phyloP scores from a whole-genome alignment of 345 rosid species.

The Camelina sativa region DNA sequence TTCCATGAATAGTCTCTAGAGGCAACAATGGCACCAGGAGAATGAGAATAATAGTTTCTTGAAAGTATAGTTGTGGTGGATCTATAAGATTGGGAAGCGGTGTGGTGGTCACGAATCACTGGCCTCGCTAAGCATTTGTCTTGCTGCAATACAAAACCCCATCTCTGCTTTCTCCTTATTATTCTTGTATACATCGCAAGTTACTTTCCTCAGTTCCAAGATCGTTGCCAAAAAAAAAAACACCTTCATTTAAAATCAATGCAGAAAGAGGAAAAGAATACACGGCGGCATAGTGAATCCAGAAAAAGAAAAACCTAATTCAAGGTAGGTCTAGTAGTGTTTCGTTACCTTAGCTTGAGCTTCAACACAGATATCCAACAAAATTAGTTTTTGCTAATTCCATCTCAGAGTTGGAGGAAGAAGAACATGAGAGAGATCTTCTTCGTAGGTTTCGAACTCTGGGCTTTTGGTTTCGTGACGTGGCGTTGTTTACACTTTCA shows the following conservation, averaged over 20 bases:
- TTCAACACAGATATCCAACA: neutral
- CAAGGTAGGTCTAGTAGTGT: neutral
- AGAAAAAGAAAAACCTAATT: slow-evolving; percentile 2
- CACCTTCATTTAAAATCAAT: neutral
- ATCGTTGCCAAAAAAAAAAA: slow-evolving; percentile 25
- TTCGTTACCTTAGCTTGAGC: slow-evolving; percentile 23
- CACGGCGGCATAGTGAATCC: neutral
- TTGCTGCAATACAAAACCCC: slow-evolving; percentile 54
- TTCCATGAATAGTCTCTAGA: slow-evolving; percentile 44
- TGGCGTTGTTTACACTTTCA: slow-evolving; percentile 16
- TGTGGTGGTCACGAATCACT: slow-evolving; percentile 37
- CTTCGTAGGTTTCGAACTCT: slow-evolving; percentile 5
- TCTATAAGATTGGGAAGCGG: slow-evolving; percentile 43
- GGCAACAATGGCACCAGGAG: slow-evolving; percentile 26
- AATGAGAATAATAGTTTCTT: slow-evolving; percentile 43
- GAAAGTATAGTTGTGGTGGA: slow-evolving; percentile 30
- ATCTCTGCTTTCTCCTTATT: slow-evolving; percentile 64
- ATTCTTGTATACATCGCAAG: slow-evolving; percentile 72
- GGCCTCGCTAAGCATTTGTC: slow-evolving; percentile 52
- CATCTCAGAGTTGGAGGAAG: slow-evolving; percentile 6
- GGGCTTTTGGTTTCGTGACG: slow-evolving; percentile 5
- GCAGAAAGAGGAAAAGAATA: neutral
- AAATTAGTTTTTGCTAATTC: slow-evolving; percentile 10
- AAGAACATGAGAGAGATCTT: slow-evolving; percentile 1
- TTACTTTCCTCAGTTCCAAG: slow-evolving; percentile 25